phyloP scores from a whole-genome alignment of 2,329 filamentous ascomycete genomes.

The Calonectria ilicicola region DNA sequence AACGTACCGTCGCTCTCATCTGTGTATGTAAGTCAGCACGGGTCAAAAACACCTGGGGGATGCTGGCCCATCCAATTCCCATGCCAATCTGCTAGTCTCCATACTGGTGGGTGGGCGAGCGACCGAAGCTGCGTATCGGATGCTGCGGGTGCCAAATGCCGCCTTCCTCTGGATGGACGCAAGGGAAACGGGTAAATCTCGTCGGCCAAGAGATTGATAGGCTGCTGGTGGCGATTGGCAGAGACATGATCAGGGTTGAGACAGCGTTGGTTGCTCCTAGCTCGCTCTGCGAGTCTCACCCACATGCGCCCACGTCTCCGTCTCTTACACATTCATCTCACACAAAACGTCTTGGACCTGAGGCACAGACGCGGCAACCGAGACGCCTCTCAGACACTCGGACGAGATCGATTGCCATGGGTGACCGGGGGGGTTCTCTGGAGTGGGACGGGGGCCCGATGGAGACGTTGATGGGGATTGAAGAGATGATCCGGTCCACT shows the following conservation, averaged over 20 bases:
- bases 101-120: not conserved
- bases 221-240: slow-evolving; percentile 3
- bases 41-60: slow-evolving; percentile 5
- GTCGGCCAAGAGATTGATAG: slow-evolving; percentile 6
- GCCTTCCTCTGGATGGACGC: slow-evolving; percentile 4
- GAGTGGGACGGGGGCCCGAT: slow-evolving; percentile 14
- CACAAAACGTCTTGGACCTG: slow-evolving; percentile 18
- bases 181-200: slow-evolving; percentile 14
- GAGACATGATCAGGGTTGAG: slow-evolving; percentile 1
- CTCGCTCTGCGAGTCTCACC: slow-evolving; percentile 18
- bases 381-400: slow-evolving; percentile 13
- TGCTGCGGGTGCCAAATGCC: slow-evolving; percentile 24
- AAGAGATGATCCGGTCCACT: slow-evolving; percentile 41
- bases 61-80: not conserved
- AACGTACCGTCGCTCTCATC: slow-evolving; percentile 6
- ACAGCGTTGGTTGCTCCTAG: slow-evolving; percentile 3
- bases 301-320: not conserved
- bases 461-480: slow-evolving; percentile 27
- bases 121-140: slow-evolving; percentile 16
- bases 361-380: slow-evolving; percentile 26
- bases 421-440: slow-evolving; percentile 32
- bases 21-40: slow-evolving; percentile 23
- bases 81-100: slow-evolving; percentile 10
- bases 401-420: slow-evolving; percentile 39
- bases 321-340: slow-evolving; percentile 12